Percentiles rank a stretch among this genome's conserved stretches.
phyloP scores from a whole-genome alignment of 345 rosid species.

The Barbarea vulgaris region DNA sequence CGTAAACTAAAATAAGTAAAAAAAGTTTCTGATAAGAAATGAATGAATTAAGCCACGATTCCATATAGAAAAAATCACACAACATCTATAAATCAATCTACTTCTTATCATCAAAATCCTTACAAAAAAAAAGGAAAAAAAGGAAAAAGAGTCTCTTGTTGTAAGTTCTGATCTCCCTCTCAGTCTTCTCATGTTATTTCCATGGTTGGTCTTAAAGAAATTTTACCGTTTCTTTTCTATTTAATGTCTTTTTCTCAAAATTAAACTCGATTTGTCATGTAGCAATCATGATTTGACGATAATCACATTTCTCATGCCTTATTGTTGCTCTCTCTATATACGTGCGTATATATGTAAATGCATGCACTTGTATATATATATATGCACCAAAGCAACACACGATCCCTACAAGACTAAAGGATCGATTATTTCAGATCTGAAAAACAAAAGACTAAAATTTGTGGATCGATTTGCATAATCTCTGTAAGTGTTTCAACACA shows the following conservation, averaged over 20 bases:
- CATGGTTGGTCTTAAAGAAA: constrained; percentile 26
- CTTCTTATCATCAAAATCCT: neutral
- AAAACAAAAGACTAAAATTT: neutral
- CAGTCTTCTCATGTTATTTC: constrained; percentile 33
- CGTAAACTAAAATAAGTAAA: neutral
- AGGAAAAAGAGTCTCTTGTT: constrained; percentile 17
- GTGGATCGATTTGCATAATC: constrained; percentile 15
- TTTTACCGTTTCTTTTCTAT: constrained; percentile 32
- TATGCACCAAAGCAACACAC: constrained; percentile 38
- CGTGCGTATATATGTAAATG: constrained; percentile 1
- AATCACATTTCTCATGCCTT: constrained; percentile 46
- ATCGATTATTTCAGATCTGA: constrained; percentile 38
- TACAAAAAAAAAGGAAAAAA: neutral
- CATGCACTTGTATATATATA: constrained; percentile 13
- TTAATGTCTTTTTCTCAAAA: constrained; percentile 18
- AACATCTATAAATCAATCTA: constrained; percentile 9
- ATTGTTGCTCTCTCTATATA: constrained; percentile 14
- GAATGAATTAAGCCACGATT: neutral
- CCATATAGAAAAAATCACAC: neutral
- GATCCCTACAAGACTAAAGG: constrained; percentile 38
- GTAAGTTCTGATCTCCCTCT: constrained; percentile 21
- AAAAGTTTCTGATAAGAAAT: neutral
- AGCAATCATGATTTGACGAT: constrained; percentile 43
- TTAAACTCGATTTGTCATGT: constrained; percentile 42
- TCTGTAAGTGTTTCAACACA: constrained; percentile 33